Evolutionary conservation across 2,329 filamentous ascomycete species (phyloP).

Genomic region (Neopestalotiopsis clavispora): DNA sequence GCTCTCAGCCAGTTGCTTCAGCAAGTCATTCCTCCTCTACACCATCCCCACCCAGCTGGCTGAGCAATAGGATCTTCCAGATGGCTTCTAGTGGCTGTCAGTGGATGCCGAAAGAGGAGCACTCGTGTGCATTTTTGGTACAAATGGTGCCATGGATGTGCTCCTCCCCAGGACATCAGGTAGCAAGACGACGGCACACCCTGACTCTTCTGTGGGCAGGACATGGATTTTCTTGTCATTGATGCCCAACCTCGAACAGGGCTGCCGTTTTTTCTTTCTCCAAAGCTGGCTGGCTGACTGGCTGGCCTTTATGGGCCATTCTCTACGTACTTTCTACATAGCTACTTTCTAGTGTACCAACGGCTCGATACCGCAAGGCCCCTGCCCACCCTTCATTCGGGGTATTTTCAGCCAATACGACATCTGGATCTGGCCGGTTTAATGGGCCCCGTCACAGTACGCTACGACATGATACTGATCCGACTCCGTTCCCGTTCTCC

Average conservation of each 20-base stretch:
- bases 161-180: slow-evolving; percentile 12
- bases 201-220: neutral
- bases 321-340: neutral
- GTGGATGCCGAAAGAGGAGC: slow-evolving; percentile 15
- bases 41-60: slow-evolving; percentile 17
- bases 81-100: slow-evolving; percentile 19
- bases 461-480: neutral
- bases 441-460: slow-evolving; percentile 8
- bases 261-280: slow-evolving; percentile 9
- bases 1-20: slow-evolving; percentile 16
- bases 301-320: neutral
- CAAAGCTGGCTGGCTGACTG: neutral
- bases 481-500: neutral
- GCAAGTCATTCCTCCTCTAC: slow-evolving; percentile 3
- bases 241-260: slow-evolving; percentile 20
- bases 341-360: slow-evolving; percentile 3
- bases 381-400: slow-evolving; percentile 9
- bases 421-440: neutral
- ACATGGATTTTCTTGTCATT: slow-evolving; percentile 1
- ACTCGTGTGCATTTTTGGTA: slow-evolving; percentile 19
- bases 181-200: slow-evolving; percentile 11
- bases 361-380: neutral
- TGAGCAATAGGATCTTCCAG: slow-evolving; percentile 20
- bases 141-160: slow-evolving; percentile 1
- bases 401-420: neutral